These are phyloP conservation scores for Tricladium varicosporioides DNA, from an alignment of 2,329 filamentous ascomycete species.

Conservation along the genomic window DNA sequence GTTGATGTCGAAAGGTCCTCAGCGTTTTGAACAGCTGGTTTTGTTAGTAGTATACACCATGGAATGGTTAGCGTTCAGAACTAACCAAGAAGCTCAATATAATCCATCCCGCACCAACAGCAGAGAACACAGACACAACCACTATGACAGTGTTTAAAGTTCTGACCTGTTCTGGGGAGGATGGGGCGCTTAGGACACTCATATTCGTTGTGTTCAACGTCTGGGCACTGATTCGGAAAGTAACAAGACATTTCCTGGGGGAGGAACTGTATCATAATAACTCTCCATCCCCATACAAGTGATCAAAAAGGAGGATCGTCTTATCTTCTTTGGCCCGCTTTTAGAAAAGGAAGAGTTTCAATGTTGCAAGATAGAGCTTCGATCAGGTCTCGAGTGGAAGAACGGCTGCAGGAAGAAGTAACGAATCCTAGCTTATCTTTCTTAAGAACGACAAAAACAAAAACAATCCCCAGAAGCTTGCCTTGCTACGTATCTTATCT, in stretches of 20 bases:
- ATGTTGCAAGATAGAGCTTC: not conserved
- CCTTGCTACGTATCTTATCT: not conserved
- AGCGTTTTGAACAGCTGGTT: slow-evolving; percentile 38
- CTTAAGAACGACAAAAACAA: not conserved
- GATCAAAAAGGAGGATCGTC: not conserved
- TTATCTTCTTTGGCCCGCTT: not conserved
- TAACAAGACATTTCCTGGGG: not conserved
- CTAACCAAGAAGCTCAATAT: slow-evolving; percentile 36
- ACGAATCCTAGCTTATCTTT: not conserved
- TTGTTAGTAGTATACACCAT: not conserved
- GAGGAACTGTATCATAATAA: not conserved
- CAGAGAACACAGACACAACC: slow-evolving; percentile 35
- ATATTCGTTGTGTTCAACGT: slow-evolving; percentile 5
- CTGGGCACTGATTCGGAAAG: not conserved
- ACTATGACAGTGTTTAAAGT: slow-evolving; percentile 35
- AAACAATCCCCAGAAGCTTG: not conserved
- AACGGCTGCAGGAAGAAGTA: not conserved
- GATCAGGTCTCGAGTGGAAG: not conserved
- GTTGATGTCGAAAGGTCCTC: slow-evolving; percentile 40
- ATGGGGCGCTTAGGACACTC: slow-evolving; percentile 26
- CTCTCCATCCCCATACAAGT: not conserved
- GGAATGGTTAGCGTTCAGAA: not conserved
- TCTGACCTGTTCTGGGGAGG: slow-evolving; percentile 17
- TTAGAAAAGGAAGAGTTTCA: not conserved
- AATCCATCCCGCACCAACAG: slow-evolving; percentile 39